Evolutionary conservation across 2,329 filamentous ascomycete genomes (phyloP), one percentile per base, ranked within the genome.

Genomic region (Teratosphaeria pseudoeucalypti): DNA sequence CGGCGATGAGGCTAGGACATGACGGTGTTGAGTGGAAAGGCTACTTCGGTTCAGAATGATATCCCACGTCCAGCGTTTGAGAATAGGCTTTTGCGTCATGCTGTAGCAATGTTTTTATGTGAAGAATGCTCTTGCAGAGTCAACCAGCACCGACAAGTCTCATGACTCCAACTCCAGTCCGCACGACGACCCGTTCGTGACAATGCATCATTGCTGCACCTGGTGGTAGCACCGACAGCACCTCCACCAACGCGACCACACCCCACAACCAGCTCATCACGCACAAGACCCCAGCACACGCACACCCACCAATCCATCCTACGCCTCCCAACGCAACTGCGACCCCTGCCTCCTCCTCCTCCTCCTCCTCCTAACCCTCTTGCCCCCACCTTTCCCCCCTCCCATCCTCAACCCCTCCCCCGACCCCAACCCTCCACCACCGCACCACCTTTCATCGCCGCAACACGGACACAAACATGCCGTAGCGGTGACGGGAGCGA

Each of bases 41-140:
- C 57, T 60, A 63, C 55, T 53, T 57, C 19, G 62, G 57, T 59
- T 63, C 37, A 66, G 63, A 66, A 60, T 65, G 65, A 66, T 64
- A 65, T 67, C 62, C 62, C 63, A 57, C 57, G 62, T 63, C 59
- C 59, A 58, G 39, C 58, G 49, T 63, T 54, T 32, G 34, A 32
- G 53, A 39, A 32, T 19, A 32, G 29, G 29, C 7, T 32, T 23
- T 32, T 29, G 52, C 16, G 52, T 32, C 6, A 32, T 32, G 29
- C 29, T 32, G 7, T 54, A 29, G 14, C 52, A 16, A 54, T 4
- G 6, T 14, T 54, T 12, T 16, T 54, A 27, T 29, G 12, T 29
- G n/a, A 29, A 12, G 52, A 54, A 26, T 11, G 9, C 6, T 54
- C 6, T 6, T n/a, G 4, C 32, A 34, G 5, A 14, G 27, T 14